phyloP scores from a whole-genome alignment of 192 early-diverging fungal species.

The Gaertneriomyces sp. region DNA sequence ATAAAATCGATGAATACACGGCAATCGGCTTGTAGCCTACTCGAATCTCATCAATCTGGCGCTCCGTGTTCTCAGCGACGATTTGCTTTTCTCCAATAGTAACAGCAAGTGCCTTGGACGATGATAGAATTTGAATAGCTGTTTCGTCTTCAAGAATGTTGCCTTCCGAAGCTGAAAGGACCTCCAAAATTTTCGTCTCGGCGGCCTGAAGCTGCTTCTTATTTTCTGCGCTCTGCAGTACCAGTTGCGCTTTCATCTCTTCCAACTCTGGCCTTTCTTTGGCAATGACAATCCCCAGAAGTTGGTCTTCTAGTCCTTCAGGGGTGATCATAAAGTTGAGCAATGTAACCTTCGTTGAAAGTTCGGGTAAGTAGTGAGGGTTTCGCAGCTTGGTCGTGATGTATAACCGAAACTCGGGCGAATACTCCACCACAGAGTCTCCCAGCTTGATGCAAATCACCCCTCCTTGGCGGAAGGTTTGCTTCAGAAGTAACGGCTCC shows the following conservation, averaged over 20 bases:
- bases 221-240: conserved; percentile 59
- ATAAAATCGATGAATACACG: conserved; percentile 47
- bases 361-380: conserved; percentile 59
- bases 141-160: conserved; percentile 66
- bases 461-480: conserved; percentile 64
- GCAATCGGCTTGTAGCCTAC: conserved; percentile 60
- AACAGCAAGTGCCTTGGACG: conserved; percentile 59
- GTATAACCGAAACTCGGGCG: conserved; percentile 60
- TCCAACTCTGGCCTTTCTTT: conserved; percentile 60
- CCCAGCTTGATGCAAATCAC: conserved; percentile 57
- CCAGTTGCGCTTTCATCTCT: conserved; percentile 57
- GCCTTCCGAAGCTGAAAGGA: conserved; percentile 54
- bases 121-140: conserved; percentile 58
- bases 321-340: conserved; percentile 66
- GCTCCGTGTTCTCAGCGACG: conserved; percentile 57
- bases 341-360: conserved; percentile 58
- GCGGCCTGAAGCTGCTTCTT: conserved; percentile 60
- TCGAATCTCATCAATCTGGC: conserved; percentile 60
- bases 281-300: conserved; percentile 62
- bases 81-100: conserved; percentile 59
- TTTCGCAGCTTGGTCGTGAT: conserved; percentile 60
- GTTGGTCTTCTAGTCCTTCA: conserved; percentile 60
- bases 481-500: conserved; percentile 56
- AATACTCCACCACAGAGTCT: conserved; percentile 57
- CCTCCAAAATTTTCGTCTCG: conserved; percentile 63